Evolutionary conservation across 2,329 filamentous ascomycete species (phyloP).

Genomic region (Aspergillus persii): DNA sequence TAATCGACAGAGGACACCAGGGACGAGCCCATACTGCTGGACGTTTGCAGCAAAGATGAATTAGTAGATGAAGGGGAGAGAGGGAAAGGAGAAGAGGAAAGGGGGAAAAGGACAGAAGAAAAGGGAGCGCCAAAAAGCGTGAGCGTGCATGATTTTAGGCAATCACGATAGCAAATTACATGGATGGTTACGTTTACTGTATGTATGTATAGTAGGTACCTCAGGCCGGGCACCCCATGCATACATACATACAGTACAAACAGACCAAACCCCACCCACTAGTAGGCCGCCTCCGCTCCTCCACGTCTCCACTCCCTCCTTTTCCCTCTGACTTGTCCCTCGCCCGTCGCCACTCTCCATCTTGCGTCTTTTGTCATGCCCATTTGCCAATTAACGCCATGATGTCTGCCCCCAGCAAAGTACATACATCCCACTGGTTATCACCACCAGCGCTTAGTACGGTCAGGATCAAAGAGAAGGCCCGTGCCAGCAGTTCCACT

Average conservation of each 20-base stretch:
- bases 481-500: constrained; percentile 50
- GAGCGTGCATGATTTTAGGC: background rate
- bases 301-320: no score
- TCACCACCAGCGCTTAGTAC: constrained; percentile 46
- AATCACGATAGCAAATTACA: background rate
- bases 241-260: no score
- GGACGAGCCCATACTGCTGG: background rate
- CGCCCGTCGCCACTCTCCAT: no score
- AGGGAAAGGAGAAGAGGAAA: background rate
- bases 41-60: background rate
- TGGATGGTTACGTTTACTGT: no score
- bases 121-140: background rate
- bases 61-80: background rate
- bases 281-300: no score
- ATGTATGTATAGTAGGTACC: no score
- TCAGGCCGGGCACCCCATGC: no score
- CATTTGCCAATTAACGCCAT: constrained; percentile 55
- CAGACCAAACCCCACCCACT: no score
- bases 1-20: background rate
- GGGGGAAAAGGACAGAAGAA: background rate
- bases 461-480: constrained; percentile 52
- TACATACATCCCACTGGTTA: constrained; percentile 37
- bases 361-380: constrained; percentile 31
- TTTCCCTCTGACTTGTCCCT: no score
- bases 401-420: constrained; percentile 42